A percentile compares a stretch with the other conserved stretches of the same genome.
Conservation (phyloP, 2,329 filamentous ascomycete species). For the Epichloe uncinata region DNA sequence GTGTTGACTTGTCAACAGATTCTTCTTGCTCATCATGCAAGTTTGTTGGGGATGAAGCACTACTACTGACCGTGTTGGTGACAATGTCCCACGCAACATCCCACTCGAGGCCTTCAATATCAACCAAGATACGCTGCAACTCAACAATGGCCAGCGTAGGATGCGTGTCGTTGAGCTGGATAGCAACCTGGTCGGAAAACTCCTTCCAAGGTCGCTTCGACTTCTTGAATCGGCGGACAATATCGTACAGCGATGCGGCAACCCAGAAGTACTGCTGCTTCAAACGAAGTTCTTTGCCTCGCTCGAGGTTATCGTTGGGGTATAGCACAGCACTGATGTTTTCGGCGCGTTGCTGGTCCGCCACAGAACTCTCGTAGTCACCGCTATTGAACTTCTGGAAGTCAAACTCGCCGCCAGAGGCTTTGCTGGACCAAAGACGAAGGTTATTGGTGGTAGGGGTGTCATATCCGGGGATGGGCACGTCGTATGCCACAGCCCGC, state of each 20-base stretch:
- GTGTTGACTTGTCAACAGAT: background rate
- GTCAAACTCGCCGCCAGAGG: slow-evolving; percentile 92
- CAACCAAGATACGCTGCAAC: slow-evolving; percentile 81
- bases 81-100: slow-evolving; percentile 82
- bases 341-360: slow-evolving; percentile 97
- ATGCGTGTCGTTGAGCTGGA: slow-evolving; percentile 96
- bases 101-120: slow-evolving; percentile 86
- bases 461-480: slow-evolving; percentile 78
- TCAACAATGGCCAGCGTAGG: slow-evolving; percentile 94
- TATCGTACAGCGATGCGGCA: slow-evolving; percentile 88
- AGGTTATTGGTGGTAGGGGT: slow-evolving; percentile 93
- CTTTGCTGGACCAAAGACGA: slow-evolving; percentile 94
- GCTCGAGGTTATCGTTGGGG: slow-evolving; percentile 92
- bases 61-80: slow-evolving; percentile 41
- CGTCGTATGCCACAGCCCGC: slow-evolving; percentile 84
- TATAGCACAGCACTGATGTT: slow-evolving; percentile 97
- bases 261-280: slow-evolving; percentile 99
- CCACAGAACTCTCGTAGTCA: slow-evolving; percentile 94
- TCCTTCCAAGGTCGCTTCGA: slow-evolving; percentile 79
- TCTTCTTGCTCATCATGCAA: background rate
- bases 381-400: slow-evolving; percentile 99
- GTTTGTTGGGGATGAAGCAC: background rate
- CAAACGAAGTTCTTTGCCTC: slow-evolving; percentile 89
- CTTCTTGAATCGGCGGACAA: slow-evolving; percentile 97
- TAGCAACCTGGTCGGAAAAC: slow-evolving; percentile 89